phyloP scores from a whole-genome alignment of 371 early-diverging fungal genomes.

The Nematocida ironsii region DNA sequence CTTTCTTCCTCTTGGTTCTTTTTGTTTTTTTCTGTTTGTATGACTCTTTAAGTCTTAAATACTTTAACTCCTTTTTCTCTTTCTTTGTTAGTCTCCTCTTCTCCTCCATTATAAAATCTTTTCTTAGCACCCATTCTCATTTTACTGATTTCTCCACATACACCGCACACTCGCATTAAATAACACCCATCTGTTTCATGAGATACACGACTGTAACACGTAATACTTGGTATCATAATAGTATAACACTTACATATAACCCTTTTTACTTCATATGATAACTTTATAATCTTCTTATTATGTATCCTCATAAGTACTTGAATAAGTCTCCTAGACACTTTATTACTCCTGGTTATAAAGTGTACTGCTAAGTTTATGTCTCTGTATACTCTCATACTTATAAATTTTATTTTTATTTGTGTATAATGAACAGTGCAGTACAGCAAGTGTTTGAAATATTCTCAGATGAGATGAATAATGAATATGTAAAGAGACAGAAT shows the following conservation, averaged over 20 bases:
- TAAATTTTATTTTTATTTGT: constrained; percentile 31
- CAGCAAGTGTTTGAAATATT: constrained; percentile 40
- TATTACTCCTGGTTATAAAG: not conserved
- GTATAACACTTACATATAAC: constrained; percentile 22
- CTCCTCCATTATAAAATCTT: not conserved
- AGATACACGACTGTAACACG: not conserved
- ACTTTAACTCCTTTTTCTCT: constrained; percentile 40
- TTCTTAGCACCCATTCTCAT: constrained; percentile 29
- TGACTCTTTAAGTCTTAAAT: constrained; percentile 27
- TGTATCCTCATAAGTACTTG: not conserved
- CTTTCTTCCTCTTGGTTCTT: constrained; percentile 12
- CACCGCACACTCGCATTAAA: not conserved
- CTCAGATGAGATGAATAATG: not conserved
- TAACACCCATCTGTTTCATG: constrained; percentile 28
- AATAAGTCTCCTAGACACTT: not conserved
- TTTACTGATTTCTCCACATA: not conserved
- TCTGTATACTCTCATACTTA: not conserved
- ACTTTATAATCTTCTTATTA: constrained; percentile 26
- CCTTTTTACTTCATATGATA: constrained; percentile 11
- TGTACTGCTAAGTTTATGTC: not conserved
- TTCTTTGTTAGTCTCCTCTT: constrained; percentile 29
- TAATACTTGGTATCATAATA: constrained; percentile 15
- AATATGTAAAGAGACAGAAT: not conserved
- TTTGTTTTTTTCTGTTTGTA: constrained; percentile 38
- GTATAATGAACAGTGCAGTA: constrained; percentile 18